Conservation (phyloP, 1,284 basidiomycete genomes). For the Marasmius sp. region DNA sequence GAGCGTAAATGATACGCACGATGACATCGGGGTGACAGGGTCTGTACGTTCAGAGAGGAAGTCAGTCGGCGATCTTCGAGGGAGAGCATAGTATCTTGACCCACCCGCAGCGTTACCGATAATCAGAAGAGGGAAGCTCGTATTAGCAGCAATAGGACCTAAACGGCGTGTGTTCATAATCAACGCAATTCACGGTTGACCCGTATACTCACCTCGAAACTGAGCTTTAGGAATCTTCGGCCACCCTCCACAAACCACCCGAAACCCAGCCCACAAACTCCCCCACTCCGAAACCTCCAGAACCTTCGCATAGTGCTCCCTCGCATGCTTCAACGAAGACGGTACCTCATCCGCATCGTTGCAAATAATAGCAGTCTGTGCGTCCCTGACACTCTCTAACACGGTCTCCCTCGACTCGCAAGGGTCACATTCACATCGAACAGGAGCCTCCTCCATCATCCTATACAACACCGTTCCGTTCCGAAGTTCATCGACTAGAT, state of each 20-base stretch:
- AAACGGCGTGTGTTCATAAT: neutral
- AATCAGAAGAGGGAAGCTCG: conserved; percentile 11
- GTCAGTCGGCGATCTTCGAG: neutral
- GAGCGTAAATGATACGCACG: no score
- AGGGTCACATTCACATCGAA: neutral
- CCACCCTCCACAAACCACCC: conserved; percentile 17
- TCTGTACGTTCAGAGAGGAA: neutral
- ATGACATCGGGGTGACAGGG: conserved; percentile 7
- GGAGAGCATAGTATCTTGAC: neutral
- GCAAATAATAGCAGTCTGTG: conserved; percentile 10
- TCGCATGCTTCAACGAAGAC: conserved; percentile 2
- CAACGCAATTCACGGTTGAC: neutral
- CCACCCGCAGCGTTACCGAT: conserved; percentile 15
- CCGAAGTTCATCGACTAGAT: conserved; percentile 7
- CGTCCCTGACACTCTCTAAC: conserved; percentile 11
- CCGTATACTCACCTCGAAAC: conserved; percentile 12
- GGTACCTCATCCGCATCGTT: conserved; percentile 16
- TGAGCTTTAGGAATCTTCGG: conserved; percentile 12
- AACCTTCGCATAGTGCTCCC: conserved; percentile 10
- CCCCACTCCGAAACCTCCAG: conserved; percentile 12
- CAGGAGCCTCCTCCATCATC: conserved; percentile 1
- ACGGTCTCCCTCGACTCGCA: conserved; percentile 3
- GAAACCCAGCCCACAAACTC: conserved; percentile 9
- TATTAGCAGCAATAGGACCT: conserved; percentile 14
- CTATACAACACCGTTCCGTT: conserved; percentile 15